Evolutionary conservation across 78 protist genomes (phyloP), one percentile per base, ranked within the genome.

Genomic region (Neovahlkampfia damariscottae): DNA sequence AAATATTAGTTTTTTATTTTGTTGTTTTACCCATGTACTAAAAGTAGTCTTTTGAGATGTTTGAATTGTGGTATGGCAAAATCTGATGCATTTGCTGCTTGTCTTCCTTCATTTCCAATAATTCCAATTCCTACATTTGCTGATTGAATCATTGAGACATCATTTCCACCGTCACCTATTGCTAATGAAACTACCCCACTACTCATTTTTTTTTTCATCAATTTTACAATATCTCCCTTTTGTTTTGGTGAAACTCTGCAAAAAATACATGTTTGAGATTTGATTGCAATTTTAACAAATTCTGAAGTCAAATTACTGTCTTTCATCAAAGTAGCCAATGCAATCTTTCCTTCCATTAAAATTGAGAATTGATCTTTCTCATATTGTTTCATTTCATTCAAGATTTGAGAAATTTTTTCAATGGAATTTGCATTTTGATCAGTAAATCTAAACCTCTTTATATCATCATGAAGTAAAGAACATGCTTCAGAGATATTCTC

Each of bases 401-500:
- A n/a, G 19, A n/a, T 19, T n/a, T 19, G 62, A 50, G 19, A n/a
- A n/a, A n/a, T 19, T 19, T 50, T 50, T 19, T 50, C 19, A n/a
- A 50, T n/a, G 62, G 62, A 50, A 19, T 19, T 19, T 19, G 34
- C 19, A 19, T 50, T 19, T 19, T 19, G 19, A 50, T 50, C 62
- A 50, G 19, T 50, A 19, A 50, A 50, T 19, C 19, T 19, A n/a
- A 50, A n/a, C 34, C 19, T 50, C 34, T 19, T 19, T 19, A 50
- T 50, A 19, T 69, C 10, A 34, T 76, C 32, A 69, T 75, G 67
- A 27, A 88, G 39, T 9, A 92, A 81, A 2, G 80, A 38, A 84
- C 97, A 91, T 2, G 95, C 84, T 38, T 70, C 79, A 4, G 93
- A 98, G 79, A 97, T 93, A 80, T 92, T 84, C 38, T 89, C 72